A percentile compares a stretch with the other conserved stretches of the same genome.
These are phyloP conservation scores for Fusarium citri DNA, from an alignment of 2,329 filamentous ascomycete genomes.

Conservation along the genomic window DNA sequence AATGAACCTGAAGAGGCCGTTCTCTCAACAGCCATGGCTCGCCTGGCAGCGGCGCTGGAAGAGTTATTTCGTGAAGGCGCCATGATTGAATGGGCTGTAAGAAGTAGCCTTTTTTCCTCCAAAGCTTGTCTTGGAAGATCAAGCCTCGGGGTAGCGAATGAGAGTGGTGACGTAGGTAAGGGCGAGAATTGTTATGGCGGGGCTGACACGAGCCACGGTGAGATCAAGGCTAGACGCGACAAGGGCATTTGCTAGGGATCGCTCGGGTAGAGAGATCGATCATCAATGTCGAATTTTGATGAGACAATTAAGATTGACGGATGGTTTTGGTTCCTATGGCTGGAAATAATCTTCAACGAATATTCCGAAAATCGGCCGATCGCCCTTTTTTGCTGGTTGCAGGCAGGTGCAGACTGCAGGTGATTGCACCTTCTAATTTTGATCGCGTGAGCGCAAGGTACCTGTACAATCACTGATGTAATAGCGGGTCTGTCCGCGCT, in stretches of 20 bases:
- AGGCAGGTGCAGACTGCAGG: constrained; percentile 21
- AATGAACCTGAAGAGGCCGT: constrained; percentile 60
- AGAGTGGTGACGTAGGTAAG: constrained; percentile 38
- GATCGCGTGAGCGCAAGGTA: constrained; percentile 29
- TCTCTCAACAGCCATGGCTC: constrained; percentile 29
- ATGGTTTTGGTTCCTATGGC: neutral
- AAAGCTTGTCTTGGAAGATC: constrained; percentile 19
- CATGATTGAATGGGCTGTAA: constrained; percentile 27
- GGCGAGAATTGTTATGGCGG: constrained; percentile 30
- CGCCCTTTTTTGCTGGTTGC: constrained; percentile 5
- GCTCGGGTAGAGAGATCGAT: neutral
- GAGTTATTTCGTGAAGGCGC: constrained; percentile 28
- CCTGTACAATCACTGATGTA: constrained; percentile 19
- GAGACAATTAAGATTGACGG: constrained; percentile 15
- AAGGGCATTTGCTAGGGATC: constrained; percentile 15
- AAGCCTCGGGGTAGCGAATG: neutral
- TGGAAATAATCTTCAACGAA: neutral
- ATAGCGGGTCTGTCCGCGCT: neutral
- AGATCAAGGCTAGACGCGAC: constrained; percentile 30
- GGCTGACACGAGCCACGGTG: constrained; percentile 38
- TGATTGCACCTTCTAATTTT: constrained; percentile 22
- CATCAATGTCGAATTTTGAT: neutral
- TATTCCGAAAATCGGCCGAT: constrained; percentile 23
- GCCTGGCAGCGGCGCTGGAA: constrained; percentile 11
- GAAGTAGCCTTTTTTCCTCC: constrained; percentile 4